Evolutionary conservation across 2,329 filamentous ascomycete genomes (phyloP), one percentile per base, ranked within the genome.

Genomic region (Curvularia eragrostidis): DNA sequence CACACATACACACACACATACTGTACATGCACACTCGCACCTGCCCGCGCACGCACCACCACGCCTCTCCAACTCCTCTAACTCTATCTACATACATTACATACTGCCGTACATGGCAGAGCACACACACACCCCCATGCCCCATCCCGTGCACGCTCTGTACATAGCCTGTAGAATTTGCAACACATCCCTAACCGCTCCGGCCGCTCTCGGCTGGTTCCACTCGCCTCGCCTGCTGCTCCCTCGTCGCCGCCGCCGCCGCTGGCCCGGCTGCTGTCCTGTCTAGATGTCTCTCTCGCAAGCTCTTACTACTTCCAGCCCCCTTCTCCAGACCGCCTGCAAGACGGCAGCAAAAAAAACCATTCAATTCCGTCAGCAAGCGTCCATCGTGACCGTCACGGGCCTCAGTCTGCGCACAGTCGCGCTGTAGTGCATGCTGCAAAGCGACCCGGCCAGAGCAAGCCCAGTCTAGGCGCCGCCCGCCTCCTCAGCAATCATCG

Each of bases 381-480:
- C 50, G 42, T 49, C 53, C 54, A 65, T 61, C 56, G 58, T 63
- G 58, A 62, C 10, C 54, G 36, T 48, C 54, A 61, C 59, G 57
- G 63, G 41, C 58, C 53, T 57, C 56, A 24, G 39, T 52, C 47
- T 41, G 56, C 41, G 56, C 58, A 56, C 52, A 53, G 48, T 56
- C 48, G 28, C 56, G 48, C 54, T 24, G 52, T 49, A 46, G 54
- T 48, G 59, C 59, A 54, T 55, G 50, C 54, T 56, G 47, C 51
- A 46, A 54, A 32, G 56, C 49, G 36, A 49, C 48, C 57, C 58
- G 55, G 55, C 58, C 65, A 64, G 59, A 56, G 44, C 42, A 59
- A 62, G 60, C 51, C 54, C 56, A 64, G 67, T 67, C 65, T 67
- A 66, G 65, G 62, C 64, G 62, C 65, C 56, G 64, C 57, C 65